Base-by-base conservation (phyloP, 1,139 yeast genomes). In the Magnusiomyces paraingens region DNA sequence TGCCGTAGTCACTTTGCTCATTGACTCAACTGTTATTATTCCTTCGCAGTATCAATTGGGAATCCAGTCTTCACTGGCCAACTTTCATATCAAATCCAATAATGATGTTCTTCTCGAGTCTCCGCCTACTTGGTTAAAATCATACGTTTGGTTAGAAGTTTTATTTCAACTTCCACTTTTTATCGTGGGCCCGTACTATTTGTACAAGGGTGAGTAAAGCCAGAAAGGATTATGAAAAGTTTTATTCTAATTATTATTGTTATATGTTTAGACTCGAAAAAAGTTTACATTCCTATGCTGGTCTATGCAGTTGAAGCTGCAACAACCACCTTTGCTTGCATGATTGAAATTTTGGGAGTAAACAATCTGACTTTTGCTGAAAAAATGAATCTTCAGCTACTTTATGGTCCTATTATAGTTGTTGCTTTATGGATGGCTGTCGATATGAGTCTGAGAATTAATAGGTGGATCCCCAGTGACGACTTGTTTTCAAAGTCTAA, bases 121-220 rank as follows among this genome's bases (percentile, higher is more conserved):
- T 14, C 81, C 86, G 5, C 83, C 85, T 1, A 60, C 66, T 1
- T 90, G 96, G 96, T 76, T 91, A 55, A 72, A 77, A 58, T 70
- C 79, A 41, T 89, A 85, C 68, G 94, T 90, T 1, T 70, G 77
- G 62, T 66, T 88, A 51, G 98, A 91, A 67, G 61, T 90, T 51
- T 54, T 82, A 2, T 77, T 86, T 63, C 98, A 91, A 69, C 69
- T 86, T 52, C 98, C 98, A 0, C 73, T 86, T 35, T 91, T 91
- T 67, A 65, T 84, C 51, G 65, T 72, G 53, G 84, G 73, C 0
- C 67, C 70, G 1, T 59, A 58, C 48, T 58, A 62, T 49, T 58
- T 69, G 44, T 56, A 57, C 47, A 58, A 59, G 40, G 68, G 68
- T 59, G 52, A 46, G 59, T 51, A 20, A 5, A 18, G 38, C 32